Conservation (phyloP, 331 rosid species). For the Prunus yedoensis region DNA sequence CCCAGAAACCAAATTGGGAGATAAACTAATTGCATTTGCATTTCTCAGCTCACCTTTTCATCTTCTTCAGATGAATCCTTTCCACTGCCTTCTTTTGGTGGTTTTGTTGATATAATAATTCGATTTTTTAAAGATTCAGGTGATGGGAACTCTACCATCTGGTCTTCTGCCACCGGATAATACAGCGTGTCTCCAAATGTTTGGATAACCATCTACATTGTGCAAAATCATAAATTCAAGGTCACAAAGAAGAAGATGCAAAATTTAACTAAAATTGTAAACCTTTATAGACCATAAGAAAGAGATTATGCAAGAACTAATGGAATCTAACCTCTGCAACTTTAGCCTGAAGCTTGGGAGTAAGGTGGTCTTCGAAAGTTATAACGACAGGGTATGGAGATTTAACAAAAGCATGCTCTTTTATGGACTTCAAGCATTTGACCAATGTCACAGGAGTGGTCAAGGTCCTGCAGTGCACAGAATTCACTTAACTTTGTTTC, state of each 20-base stretch:
- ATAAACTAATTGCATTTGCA: background rate
- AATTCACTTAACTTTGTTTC: background rate
- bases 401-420: constrained; percentile 73
- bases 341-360: constrained; percentile 72
- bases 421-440: constrained; percentile 81
- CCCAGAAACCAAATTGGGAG: background rate
- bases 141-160: constrained; percentile 65
- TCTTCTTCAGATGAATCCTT: constrained; percentile 49
- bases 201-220: constrained; percentile 56
- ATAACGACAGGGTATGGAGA: constrained; percentile 82
- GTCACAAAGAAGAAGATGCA: background rate
- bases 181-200: constrained; percentile 70
- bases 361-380: constrained; percentile 89
- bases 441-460: constrained; percentile 76
- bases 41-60: constrained; percentile 35
- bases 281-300: background rate
- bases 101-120: constrained; percentile 79
- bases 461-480: constrained; percentile 60
- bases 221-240: constrained; percentile 8
- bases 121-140: constrained; percentile 74
- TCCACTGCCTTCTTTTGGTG: constrained; percentile 64
- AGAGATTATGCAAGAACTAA: background rate
- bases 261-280: background rate
- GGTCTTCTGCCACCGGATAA: constrained; percentile 52
- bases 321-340: constrained; percentile 67